Conservation (phyloP, 768 basidiomycete genomes). For the Lepiota brunneoincarnata region DNA sequence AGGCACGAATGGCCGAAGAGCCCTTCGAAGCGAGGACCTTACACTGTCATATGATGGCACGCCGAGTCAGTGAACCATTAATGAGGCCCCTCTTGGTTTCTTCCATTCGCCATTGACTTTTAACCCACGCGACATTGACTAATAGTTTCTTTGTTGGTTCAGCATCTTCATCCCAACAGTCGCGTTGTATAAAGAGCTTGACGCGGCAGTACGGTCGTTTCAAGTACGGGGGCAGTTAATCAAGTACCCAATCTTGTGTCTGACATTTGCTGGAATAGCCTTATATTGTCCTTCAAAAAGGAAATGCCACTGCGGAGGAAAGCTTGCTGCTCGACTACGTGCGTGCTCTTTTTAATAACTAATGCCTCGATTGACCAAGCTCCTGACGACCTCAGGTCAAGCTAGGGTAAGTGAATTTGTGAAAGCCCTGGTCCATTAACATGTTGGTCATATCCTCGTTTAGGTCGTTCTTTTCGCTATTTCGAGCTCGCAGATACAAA, state of each 20-base stretch:
- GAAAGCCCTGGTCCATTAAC: constrained; percentile 3
- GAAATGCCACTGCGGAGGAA: constrained; percentile 51
- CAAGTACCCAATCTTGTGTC: neutral
- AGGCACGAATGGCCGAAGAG: no score
- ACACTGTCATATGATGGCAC: no score
- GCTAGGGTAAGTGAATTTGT: constrained; percentile 32
- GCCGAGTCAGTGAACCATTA: no score
- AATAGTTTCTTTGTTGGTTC: neutral
- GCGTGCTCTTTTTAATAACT: constrained; percentile 16
- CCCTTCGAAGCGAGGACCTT: no score
- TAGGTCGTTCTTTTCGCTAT: constrained; percentile 42
- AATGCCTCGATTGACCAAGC: neutral
- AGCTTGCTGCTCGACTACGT: constrained; percentile 70
- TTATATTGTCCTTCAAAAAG: constrained; percentile 54
- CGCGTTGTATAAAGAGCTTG: constrained; percentile 46
- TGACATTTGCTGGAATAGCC: constrained; percentile 38
- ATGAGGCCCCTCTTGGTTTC: no score
- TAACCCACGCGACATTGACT: no score
- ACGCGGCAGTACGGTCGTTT: constrained; percentile 54
- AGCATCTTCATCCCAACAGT: constrained; percentile 49
- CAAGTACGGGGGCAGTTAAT: constrained; percentile 41
- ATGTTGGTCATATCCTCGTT: neutral
- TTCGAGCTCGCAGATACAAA: constrained; percentile 44
- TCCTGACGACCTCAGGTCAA: constrained; percentile 29
- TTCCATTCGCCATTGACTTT: no score